These are phyloP conservation scores for Termitomyces sp. DNA, from an alignment of 1,284 basidiomycete genomes.

Conservation along the genomic window DNA sequence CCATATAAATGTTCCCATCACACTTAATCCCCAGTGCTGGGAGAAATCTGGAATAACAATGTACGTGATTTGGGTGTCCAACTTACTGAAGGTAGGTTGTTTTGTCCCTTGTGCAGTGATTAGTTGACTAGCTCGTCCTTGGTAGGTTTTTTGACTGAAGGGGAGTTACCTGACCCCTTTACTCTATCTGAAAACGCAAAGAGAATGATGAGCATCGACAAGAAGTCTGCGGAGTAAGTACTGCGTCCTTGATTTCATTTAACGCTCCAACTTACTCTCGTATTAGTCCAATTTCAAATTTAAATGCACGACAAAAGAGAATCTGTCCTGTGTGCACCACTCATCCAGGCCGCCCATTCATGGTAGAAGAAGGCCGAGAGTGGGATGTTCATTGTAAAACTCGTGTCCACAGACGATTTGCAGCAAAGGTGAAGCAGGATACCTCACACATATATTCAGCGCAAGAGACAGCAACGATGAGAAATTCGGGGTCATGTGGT, in stretches of 20 bases:
- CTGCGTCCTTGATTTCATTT: background rate
- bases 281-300: slow-evolving; percentile 48
- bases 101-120: background rate
- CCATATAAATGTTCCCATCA: too few species aligned
- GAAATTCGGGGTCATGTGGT: background rate
- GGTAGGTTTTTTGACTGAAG: slow-evolving; percentile 56
- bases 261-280: background rate
- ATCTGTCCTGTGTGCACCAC: slow-evolving; percentile 70
- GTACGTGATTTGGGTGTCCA: slow-evolving; percentile 47
- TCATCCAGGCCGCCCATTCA: slow-evolving; percentile 59
- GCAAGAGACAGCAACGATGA: background rate
- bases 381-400: slow-evolving; percentile 64
- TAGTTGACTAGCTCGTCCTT: background rate
- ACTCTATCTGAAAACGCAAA: slow-evolving; percentile 52
- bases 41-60: slow-evolving; percentile 51
- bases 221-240: slow-evolving; percentile 47
- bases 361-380: slow-evolving; percentile 66
- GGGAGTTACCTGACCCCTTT: slow-evolving; percentile 53
- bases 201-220: slow-evolving; percentile 42
- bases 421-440: slow-evolving; percentile 19
- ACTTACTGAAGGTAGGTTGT: slow-evolving; percentile 44
- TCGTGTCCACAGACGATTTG: slow-evolving; percentile 48
- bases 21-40: slow-evolving; percentile 38
- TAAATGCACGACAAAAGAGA: slow-evolving; percentile 54
- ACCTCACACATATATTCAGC: background rate